Evolutionary conservation across 805 yeast genomes (phyloP).

Genomic region (Spathaspora hagerdaliae): DNA sequence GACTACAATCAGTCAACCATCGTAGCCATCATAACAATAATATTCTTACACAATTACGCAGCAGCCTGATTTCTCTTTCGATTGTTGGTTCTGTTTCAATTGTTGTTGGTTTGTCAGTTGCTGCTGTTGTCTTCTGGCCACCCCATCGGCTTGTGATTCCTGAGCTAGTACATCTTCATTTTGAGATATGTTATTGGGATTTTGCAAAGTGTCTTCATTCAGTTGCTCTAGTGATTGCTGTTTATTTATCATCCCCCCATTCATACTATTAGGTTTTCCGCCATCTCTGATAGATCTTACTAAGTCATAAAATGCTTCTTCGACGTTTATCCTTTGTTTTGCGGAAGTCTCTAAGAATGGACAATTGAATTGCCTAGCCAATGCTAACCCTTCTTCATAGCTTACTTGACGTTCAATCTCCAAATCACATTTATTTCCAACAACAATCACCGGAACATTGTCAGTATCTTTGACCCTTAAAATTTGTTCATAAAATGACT

Average conservation of each 20-base stretch:
- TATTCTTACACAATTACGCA: conserved; percentile 27
- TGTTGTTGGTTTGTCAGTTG: background rate
- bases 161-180: background rate
- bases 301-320: conserved; percentile 71
- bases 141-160: background rate
- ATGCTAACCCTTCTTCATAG: conserved; percentile 53
- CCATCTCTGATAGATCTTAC: conserved; percentile 51
- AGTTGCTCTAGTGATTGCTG: background rate
- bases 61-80: conserved; percentile 33
- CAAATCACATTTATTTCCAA: conserved; percentile 75
- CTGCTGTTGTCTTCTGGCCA: background rate
- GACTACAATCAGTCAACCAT: no score
- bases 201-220: background rate
- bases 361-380: conserved; percentile 65
- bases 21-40: no score
- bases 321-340: conserved; percentile 85
- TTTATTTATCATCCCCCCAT: background rate
- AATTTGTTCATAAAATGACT: conserved; percentile 74
- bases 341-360: conserved; percentile 92
- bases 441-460: conserved; percentile 72
- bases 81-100: conserved; percentile 7
- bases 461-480: conserved; percentile 72
- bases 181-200: background rate
- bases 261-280: background rate
- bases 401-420: conserved; percentile 74